Percentiles rank a stretch among this genome's conserved stretches.
These are phyloP conservation scores for Fusarium equiseti DNA, from an alignment of 2,329 filamentous ascomycete genomes.

Conservation along the genomic window DNA sequence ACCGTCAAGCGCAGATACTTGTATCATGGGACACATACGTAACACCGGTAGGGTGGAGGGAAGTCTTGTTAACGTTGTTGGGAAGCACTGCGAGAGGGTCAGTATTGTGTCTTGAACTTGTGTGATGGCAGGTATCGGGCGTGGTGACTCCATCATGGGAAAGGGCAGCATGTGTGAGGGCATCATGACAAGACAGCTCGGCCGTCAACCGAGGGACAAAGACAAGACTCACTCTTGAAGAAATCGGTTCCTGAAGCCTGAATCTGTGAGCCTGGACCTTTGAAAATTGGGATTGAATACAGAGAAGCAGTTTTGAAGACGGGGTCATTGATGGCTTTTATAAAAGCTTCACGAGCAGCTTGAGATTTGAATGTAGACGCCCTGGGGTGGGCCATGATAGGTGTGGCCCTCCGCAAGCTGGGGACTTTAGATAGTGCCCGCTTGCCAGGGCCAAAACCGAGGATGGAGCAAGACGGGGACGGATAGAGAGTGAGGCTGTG, in stretches of 20 bases:
- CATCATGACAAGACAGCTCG: conserved; percentile 21
- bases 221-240: conserved; percentile 56
- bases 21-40: conserved; percentile 70
- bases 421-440: conserved; percentile 47
- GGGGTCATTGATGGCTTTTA: conserved; percentile 58
- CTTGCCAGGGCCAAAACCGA: conserved; percentile 46
- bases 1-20: conserved; percentile 18
- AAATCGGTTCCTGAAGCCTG: conserved; percentile 55
- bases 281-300: conserved; percentile 53
- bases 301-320: conserved; percentile 54
- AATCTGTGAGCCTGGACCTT: conserved; percentile 56
- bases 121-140: conserved; percentile 5
- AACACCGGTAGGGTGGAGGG: conserved; percentile 90
- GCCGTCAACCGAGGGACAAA: conserved; percentile 8
- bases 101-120: conserved; percentile 34
- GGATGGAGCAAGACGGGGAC: conserved; percentile 45
- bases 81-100: conserved; percentile 60
- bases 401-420: conserved; percentile 46
- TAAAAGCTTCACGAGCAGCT: conserved; percentile 51
- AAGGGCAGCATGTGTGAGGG: conserved; percentile 24
- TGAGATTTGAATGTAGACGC: conserved; percentile 41
- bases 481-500: conserved; percentile 35
- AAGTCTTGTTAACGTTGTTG: conserved; percentile 86
- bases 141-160: conserved; percentile 17
- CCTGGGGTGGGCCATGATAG: conserved; percentile 42